Conservation (phyloP, 2,329 filamentous ascomycete species). For the Pseudogymnoascus sp. region DNA sequence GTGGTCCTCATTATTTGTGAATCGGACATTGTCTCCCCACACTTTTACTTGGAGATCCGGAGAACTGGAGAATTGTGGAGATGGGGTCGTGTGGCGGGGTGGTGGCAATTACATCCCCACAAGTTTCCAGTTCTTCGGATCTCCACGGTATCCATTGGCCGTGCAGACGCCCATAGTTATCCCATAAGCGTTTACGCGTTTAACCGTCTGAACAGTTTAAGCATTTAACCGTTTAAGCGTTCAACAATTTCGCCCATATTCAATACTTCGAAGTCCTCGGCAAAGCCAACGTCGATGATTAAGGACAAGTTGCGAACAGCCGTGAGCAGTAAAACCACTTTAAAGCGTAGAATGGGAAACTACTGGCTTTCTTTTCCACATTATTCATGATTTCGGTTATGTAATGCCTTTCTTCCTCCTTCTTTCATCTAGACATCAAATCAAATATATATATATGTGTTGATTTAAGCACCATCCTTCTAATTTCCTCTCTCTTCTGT, state of each 20-base stretch:
- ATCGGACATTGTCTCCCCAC: neutral
- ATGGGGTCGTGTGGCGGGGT: too few species aligned
- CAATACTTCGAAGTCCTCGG: neutral
- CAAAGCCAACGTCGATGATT: neutral
- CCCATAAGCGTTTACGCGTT: neutral
- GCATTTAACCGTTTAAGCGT: neutral
- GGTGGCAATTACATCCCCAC: too few species aligned
- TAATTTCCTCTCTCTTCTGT: neutral
- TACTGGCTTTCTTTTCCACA: neutral
- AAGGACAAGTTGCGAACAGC: neutral
- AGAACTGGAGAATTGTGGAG: neutral
- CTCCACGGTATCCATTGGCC: neutral
- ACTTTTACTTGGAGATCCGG: neutral
- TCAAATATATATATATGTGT: neutral
- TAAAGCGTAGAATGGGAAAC: neutral
- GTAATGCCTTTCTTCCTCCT: neutral
- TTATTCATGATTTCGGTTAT: neutral
- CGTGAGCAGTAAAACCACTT: neutral
- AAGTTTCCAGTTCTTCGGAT: neutral
- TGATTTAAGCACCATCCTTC: neutral
- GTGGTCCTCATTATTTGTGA: neutral
- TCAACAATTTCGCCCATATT: conserved; percentile 10
- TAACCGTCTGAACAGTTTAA: neutral
- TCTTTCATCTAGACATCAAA: neutral
- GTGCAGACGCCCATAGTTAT: neutral